Conservation (phyloP, 306 rosid genomes). For the Lithocarpus polystachyus region DNA sequence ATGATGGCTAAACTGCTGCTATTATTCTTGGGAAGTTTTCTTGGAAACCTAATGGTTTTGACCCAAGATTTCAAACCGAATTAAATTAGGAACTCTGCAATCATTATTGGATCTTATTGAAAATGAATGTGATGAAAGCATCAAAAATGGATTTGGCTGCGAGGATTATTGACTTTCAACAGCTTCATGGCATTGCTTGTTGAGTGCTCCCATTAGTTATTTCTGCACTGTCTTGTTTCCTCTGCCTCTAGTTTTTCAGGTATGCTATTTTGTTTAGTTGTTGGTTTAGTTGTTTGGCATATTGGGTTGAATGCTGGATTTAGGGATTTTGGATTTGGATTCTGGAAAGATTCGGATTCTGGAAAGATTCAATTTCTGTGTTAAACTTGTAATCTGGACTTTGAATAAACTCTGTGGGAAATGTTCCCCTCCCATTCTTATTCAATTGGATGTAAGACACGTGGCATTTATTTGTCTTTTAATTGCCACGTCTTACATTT, state of each 20-base stretch:
- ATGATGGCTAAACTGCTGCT: slow-evolving; percentile 68
- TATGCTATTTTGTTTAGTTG: slow-evolving; percentile 21
- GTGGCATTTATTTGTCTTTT: too few species aligned
- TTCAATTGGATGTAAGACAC: rapidly evolving
- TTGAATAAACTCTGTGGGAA: not conserved
- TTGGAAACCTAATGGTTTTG: slow-evolving; percentile 26
- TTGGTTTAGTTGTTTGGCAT: not conserved
- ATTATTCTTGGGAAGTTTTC: slow-evolving; percentile 61
- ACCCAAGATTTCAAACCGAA: slow-evolving; percentile 18
- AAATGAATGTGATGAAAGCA: slow-evolving; percentile 30
- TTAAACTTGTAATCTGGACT: too few species aligned
- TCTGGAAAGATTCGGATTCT: too few species aligned
- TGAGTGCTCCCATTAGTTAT: slow-evolving; percentile 55
- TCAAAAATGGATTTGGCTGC: slow-evolving; percentile 30
- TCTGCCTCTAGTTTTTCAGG: slow-evolving; percentile 41
- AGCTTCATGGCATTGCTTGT: slow-evolving; percentile 36
- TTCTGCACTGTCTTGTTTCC: slow-evolving; percentile 67
- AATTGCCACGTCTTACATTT: too few species aligned
- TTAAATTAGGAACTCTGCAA: slow-evolving; percentile 38
- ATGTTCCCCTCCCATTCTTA: too few species aligned
- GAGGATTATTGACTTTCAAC: slow-evolving; percentile 58
- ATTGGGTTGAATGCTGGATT: not conserved
- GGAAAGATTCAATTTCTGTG: not conserved
- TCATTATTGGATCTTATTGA: slow-evolving; percentile 47
- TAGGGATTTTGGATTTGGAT: not conserved